Percentiles rank a stretch among this genome's conserved stretches.
phyloP scores from a whole-genome alignment of 192 early-diverging fungal species.

The Diversispora epigaea region DNA sequence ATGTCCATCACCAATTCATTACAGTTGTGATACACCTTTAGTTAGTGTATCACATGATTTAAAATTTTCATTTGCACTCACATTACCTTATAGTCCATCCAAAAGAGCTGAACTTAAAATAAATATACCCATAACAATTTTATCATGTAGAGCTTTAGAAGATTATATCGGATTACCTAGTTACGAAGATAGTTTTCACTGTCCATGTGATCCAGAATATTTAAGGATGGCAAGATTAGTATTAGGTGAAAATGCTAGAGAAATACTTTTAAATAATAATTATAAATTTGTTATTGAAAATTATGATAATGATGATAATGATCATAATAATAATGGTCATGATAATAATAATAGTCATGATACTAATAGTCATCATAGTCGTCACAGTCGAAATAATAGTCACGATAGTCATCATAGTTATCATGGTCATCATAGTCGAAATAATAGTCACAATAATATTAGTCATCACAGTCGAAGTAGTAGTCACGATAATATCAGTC shows the following conservation, averaged over 20 bases:
- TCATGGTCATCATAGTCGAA: too few relatives aligned
- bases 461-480: too few relatives aligned
- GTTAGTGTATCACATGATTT: slow-evolving; percentile 19
- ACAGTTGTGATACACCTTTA: slow-evolving; percentile 7
- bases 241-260: background rate
- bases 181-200: slow-evolving; percentile 26
- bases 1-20: slow-evolving; percentile 5
- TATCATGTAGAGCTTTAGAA: slow-evolving; percentile 22
- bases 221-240: slow-evolving; percentile 8
- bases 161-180: slow-evolving; percentile 19
- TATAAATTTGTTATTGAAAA: background rate
- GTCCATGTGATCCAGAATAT: slow-evolving; percentile 28
- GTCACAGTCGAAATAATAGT: too few relatives aligned
- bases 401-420: too few relatives aligned
- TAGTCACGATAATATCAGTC: too few relatives aligned
- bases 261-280: background rate
- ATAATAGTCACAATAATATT: too few relatives aligned
- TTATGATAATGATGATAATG: background rate
- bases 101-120: slow-evolving; percentile 12
- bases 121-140: slow-evolving; percentile 17
- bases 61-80: slow-evolving; percentile 1
- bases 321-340: background rate
- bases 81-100: background rate
- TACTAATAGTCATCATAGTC: too few relatives aligned
- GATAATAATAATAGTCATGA: too few relatives aligned